Evolutionary conservation across 2,329 filamentous ascomycete species (phyloP), one percentile per base, ranked within the genome.

Genomic region (Cercospora citrullina): DNA sequence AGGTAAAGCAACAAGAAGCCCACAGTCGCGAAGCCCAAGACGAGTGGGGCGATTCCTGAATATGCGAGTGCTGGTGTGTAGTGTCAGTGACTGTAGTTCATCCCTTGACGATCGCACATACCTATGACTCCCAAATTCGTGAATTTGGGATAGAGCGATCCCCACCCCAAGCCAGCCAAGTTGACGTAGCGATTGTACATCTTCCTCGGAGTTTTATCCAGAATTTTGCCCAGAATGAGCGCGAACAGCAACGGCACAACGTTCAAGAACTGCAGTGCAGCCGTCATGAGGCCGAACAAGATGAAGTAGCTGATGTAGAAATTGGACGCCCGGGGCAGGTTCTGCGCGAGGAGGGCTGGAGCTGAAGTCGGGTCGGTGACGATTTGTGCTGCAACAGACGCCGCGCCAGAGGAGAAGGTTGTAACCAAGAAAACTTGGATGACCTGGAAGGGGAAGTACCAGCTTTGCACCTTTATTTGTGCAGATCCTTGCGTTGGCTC

Each of bases 1-100:
- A 83, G 66, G 73, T 83, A 84, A 39, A 84, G 74, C n/a, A 83
- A 77, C 18, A 68, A 70, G 65, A 84, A 78, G 30, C 81, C 80
- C 6, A 83, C 72, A 7, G 77, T 77, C 5, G 80, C 78, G 69
- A 84, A 84, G 33, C 80, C 80, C 1, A 84, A 74, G 10, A 84
- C 77, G 1, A 84, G 72, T 3, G 82, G 82, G 3, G 82, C 80
- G 64, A 84, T 84, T 67, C 77, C 80, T 2, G 81, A 80, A 70
- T 84, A 83, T 26, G 78, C 78, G 28, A 84, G 78, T 6, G 81
- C 81, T 60, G 18, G 23, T 1, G 6, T 3, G 7, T 9, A 7
- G n/a, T 5, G 23, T 53, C 21, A 53, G 48, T 28, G 9, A 14
- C 21, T 16, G 3, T 53, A 7, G 1, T 28, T 16, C 12, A 18